Conservation (phyloP, 1,139 yeast genomes). For the Hanseniaspora gamundiae region DNA sequence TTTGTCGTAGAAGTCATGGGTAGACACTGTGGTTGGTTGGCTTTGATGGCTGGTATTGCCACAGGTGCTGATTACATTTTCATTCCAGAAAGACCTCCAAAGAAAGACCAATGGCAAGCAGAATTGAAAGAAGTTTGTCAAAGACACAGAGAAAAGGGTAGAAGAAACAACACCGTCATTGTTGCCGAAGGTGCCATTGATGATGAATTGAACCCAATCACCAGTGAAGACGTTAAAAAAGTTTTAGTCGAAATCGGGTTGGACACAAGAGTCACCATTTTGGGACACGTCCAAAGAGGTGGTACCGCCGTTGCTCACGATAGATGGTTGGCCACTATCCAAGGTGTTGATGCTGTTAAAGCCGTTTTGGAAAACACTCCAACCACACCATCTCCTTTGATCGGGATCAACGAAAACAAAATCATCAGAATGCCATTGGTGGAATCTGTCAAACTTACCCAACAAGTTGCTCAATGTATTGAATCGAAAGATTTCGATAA, state of each 20-base stretch:
- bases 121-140: slow-evolving; percentile 54
- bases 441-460: slow-evolving; percentile 60
- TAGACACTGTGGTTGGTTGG: slow-evolving; percentile 82
- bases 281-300: slow-evolving; percentile 82
- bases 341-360: slow-evolving; percentile 75
- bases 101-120: slow-evolving; percentile 48
- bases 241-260: slow-evolving; percentile 60
- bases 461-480: slow-evolving; percentile 58
- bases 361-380: slow-evolving; percentile 63
- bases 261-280: slow-evolving; percentile 67
- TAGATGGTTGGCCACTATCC: slow-evolving; percentile 61
- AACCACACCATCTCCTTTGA: slow-evolving; percentile 63
- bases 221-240: slow-evolving; percentile 54
- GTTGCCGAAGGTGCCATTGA: slow-evolving; percentile 81
- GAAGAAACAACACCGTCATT: slow-evolving; percentile 67
- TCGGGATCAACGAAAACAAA: slow-evolving; percentile 61
- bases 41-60: slow-evolving; percentile 71
- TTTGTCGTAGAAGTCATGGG: slow-evolving; percentile 87
- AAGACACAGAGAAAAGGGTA: slow-evolving; percentile 58
- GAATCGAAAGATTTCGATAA: slow-evolving; percentile 46
- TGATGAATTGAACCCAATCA: slow-evolving; percentile 50
- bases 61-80: slow-evolving; percentile 73
- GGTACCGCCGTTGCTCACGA: slow-evolving; percentile 79
- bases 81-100: slow-evolving; percentile 69
- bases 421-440: slow-evolving; percentile 58